Evolutionary conservation across 345 rosid genomes (phyloP).

Genomic region (Acer saccharum): DNA sequence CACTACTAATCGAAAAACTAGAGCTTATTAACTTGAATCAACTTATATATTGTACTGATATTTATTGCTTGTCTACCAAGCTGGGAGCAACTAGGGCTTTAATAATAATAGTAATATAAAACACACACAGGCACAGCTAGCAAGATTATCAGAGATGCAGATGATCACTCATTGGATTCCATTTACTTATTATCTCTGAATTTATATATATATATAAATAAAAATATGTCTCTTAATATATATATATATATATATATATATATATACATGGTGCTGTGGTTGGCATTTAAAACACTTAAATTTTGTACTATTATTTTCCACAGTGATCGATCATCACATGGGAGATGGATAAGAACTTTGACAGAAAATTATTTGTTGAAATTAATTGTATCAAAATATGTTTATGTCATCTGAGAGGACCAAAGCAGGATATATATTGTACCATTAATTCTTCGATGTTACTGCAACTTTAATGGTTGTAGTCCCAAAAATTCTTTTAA

Average conservation of each 20-base stretch:
- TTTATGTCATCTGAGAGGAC: neutral
- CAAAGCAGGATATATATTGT: neutral
- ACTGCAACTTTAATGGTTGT: neutral
- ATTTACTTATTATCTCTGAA: neutral
- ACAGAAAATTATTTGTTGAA: conserved; percentile 9
- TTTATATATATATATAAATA: neutral
- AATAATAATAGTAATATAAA: neutral
- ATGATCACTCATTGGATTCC: neutral
- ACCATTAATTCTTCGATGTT: neutral
- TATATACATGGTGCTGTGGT: neutral
- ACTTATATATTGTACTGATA: neutral
- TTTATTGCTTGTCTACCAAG: conserved; percentile 18
- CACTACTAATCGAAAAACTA: neutral
- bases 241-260: neutral
- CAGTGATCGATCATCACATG: neutral
- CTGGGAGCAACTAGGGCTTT: neutral
- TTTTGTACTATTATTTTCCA: neutral
- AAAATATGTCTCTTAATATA: neutral
- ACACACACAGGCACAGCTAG: neutral
- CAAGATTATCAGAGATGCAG: conserved; percentile 6
- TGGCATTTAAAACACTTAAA: neutral
- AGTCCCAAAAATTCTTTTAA: neutral
- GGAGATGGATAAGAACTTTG: neutral
- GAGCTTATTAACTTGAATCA: neutral
- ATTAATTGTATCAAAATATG: neutral